Conservation (phyloP, 345 rosid species). For the Dipteronia dyeriana region DNA sequence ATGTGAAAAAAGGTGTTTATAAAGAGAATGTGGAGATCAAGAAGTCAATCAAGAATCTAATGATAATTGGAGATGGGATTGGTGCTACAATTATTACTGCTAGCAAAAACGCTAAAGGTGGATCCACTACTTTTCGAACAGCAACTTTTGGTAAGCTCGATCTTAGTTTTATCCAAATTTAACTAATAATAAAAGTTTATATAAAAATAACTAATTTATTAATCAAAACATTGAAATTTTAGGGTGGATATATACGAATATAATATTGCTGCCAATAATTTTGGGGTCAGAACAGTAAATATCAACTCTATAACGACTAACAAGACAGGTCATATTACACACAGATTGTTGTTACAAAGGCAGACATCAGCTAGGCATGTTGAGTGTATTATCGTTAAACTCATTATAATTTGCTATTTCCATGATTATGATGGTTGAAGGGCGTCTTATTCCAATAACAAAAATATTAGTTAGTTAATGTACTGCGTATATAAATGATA, state of each 20-base stretch:
- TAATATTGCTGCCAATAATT: background rate
- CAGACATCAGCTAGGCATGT: background rate
- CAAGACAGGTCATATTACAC: background rate
- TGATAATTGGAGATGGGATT: conserved; percentile 83
- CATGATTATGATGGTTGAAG: background rate
- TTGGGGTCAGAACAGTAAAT: background rate
- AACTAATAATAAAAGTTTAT: too few species aligned
- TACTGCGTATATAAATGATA: too few species aligned
- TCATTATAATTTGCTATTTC: background rate
- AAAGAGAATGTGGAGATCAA: conserved; percentile 61
- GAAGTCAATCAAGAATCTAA: conserved; percentile 57
- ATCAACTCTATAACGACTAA: background rate
- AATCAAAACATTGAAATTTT: too few species aligned
- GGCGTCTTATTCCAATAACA: background rate
- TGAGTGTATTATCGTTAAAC: background rate
- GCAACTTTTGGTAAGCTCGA: conserved; percentile 75
- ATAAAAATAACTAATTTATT: too few species aligned
- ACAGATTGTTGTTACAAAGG: background rate
- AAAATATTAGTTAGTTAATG: background rate
- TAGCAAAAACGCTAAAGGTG: conserved; percentile 46
- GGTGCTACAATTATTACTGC: conserved; percentile 72
- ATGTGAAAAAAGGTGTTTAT: conserved; percentile 77
- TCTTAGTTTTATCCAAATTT: too few species aligned
- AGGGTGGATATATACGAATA: background rate
- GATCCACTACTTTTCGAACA: conserved; percentile 74